These are phyloP conservation scores for Macrolepiota dolichaula DNA, from an alignment of 768 basidiomycete genomes.

Conservation along the genomic window DNA sequence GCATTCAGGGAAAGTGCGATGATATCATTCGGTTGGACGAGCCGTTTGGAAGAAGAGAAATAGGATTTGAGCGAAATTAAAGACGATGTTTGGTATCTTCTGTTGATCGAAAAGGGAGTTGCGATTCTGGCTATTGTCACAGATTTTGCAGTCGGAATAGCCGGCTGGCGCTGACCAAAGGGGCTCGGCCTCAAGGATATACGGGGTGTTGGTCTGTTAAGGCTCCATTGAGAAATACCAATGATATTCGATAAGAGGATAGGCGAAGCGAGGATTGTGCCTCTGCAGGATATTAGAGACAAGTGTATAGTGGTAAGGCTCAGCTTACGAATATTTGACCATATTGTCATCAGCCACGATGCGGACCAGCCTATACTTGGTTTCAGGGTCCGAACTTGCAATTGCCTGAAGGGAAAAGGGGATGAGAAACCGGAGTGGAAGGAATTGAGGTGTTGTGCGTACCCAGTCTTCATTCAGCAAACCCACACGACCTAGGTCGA, in stretches of 20 bases:
- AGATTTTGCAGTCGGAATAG: constrained; percentile 63
- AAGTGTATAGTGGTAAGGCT: neutral
- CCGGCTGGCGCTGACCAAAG: constrained; percentile 54
- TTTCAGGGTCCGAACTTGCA: constrained; percentile 31
- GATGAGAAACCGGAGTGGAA: constrained; percentile 7
- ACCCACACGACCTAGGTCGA: constrained; percentile 65
- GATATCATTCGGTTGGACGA: constrained; percentile 74
- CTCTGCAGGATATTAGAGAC: constrained; percentile 26
- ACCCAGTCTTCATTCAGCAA: constrained; percentile 80
- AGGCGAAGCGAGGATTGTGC: constrained; percentile 40
- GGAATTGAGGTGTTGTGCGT: constrained; percentile 13
- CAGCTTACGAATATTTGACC: constrained; percentile 32
- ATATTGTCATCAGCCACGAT: constrained; percentile 49
- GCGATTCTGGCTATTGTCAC: constrained; percentile 81
- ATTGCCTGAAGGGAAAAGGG: constrained; percentile 41
- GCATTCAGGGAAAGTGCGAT: constrained; percentile 63
- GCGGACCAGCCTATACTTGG: constrained; percentile 50
- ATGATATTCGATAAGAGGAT: constrained; percentile 53
- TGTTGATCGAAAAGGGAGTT: constrained; percentile 66
- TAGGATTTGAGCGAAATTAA: constrained; percentile 58
- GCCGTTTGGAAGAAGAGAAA: constrained; percentile 49
- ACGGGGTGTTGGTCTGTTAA: constrained; percentile 12
- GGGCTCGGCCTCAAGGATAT: constrained; percentile 50
- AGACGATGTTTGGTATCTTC: constrained; percentile 59
- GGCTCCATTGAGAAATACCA: constrained; percentile 21